Evolutionary conservation across 129 eudicot genomes (phyloP).

Genomic region (Helianthus tuberosus): DNA sequence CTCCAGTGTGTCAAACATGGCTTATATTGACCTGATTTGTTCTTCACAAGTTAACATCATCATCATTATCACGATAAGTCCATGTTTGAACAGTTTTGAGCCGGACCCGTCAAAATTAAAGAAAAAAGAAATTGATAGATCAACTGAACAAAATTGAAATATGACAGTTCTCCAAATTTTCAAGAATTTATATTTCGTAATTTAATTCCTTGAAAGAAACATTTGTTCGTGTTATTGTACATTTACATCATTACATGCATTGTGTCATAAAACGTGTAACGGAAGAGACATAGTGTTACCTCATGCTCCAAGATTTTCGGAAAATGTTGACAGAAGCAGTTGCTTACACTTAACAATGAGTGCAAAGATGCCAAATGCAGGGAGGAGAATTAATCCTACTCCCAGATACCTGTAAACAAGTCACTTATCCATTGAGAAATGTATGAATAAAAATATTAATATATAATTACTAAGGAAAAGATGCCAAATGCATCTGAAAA

Average conservation of each 20-base stretch:
- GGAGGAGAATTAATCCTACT: conserved; percentile 66
- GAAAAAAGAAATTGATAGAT: not conserved
- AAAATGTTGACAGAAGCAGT: conserved; percentile 49
- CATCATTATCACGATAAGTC: not conserved
- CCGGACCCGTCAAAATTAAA: not conserved
- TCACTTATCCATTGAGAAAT: not conserved
- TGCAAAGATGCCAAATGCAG: conserved; percentile 64
- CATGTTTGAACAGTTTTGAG: not conserved
- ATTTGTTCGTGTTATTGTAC: not conserved
- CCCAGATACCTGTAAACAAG: conserved; percentile 74
- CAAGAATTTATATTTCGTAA: not conserved
- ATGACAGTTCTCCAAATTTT: not conserved
- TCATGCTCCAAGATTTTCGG: conserved; percentile 30
- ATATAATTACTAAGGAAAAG: not conserved
- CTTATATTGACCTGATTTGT: not conserved
- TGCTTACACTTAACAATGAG: conserved; percentile 59
- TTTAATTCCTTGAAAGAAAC: not conserved
- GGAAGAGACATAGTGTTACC: conserved; percentile 6
- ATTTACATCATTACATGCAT: not conserved
- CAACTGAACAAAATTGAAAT: not conserved
- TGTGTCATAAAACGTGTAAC: not conserved
- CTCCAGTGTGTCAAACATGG: not conserved
- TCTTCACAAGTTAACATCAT: not conserved
- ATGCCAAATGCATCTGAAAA: not conserved
- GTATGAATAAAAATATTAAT: not conserved